phyloP scores from a whole-genome alignment of 352 stramenopile species.

The Lagenidium sp. region DNA sequence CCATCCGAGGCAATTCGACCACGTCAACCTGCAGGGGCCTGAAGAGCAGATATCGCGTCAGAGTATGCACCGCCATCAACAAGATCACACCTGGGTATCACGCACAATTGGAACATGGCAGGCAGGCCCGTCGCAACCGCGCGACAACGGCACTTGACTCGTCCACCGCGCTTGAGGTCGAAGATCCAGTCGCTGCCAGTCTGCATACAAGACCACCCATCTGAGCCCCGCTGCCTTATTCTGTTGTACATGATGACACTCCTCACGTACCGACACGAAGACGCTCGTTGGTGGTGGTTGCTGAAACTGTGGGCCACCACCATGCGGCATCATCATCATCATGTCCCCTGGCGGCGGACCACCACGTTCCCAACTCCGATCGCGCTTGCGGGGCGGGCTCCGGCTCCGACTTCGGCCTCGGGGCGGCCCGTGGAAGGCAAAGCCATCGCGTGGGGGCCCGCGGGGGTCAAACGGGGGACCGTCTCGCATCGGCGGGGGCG shows the following conservation, averaged over 20 bases:
- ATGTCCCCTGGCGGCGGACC: not conserved
- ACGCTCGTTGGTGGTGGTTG: constrained; percentile 3
- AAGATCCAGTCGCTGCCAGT: constrained; percentile 24
- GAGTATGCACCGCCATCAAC: not conserved
- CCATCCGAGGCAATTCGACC: constrained; percentile 45
- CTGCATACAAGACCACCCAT: constrained; percentile 10
- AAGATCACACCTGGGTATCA: constrained; percentile 15
- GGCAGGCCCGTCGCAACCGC: constrained; percentile 22
- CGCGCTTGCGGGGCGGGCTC: constrained; percentile 12
- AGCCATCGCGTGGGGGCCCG: not conserved
- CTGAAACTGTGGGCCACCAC: not conserved
- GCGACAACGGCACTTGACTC: constrained; percentile 37
- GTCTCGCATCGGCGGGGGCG: not conserved
- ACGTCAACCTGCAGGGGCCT: constrained; percentile 61
- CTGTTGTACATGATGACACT: too few species aligned
- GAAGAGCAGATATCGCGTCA: too few species aligned
- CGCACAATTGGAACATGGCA: constrained; percentile 19
- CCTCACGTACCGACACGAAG: not conserved
- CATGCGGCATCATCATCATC: constrained; percentile 3
- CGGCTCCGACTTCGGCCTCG: constrained; percentile 16
- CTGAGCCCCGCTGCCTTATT: too few species aligned
- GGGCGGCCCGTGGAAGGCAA: constrained; percentile 4
- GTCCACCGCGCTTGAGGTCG: constrained; percentile 39
- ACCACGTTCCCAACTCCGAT: constrained; percentile 14
- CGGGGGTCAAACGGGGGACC: not conserved